Evolutionary conservation across 1,284 basidiomycete species (phyloP), one percentile per base, ranked within the genome.

Genomic region (Pisolithus thermaeus): DNA sequence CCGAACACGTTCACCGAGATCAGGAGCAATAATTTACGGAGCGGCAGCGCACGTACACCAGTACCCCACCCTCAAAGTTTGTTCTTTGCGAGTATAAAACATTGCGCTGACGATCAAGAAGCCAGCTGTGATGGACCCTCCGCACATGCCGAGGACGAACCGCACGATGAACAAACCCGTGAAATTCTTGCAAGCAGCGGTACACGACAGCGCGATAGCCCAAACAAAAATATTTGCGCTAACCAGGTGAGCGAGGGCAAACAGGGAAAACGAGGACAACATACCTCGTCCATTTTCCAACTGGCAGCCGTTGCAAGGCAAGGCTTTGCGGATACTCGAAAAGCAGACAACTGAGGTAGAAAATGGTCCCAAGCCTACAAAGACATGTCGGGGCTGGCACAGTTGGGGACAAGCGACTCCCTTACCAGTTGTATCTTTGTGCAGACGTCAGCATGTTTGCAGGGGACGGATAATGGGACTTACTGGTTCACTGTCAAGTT

Each of bases 251-350:
- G 41, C 16, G 32, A 32, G 11, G 25, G 46, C 1, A 30, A 9
- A 7, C 30, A 3, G 9, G 27, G 14, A 14, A 30, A 44, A 14
- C 1, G 14, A 4, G 20, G 7, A 12, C n/a, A 18, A 53, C 52
- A 38, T 59, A 79, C 80, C 80, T 83, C 82, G 88, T 83, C 84
- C 84, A 87, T 69, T 84, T 86, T 20, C 80, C 84, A 25, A 87
- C 81, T 1, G 84, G 84, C 54, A 86, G 80, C 27, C 77, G 72
- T 59, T 87, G 86, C 7, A 89, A 73, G n/a, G 78, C 81, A 22
- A 84, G 67, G 56, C 83, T 84, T 61, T 87, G 83, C 3, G 81
- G 82, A 60, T 80, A 83, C 59, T 84, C 79, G 56, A 83, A 83
- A 23, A 68, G 62, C 18, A 84, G 73, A 64, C 82, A 84, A 60